Conservation (phyloP, 2,329 filamentous ascomycete species). For the Clonostachys rhizophaga region DNA sequence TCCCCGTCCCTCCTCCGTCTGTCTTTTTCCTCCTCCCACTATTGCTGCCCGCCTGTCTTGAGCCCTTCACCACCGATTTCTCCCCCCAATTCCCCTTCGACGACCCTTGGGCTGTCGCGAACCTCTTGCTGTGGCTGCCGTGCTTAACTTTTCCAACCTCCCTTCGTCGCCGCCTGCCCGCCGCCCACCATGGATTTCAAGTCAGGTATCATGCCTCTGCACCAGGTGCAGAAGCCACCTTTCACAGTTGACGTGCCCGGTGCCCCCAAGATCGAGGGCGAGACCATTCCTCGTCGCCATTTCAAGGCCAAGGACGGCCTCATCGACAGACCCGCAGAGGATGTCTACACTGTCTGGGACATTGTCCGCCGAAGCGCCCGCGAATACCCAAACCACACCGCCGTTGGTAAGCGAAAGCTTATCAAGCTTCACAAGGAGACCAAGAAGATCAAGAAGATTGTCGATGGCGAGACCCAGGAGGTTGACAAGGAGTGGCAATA, state of each 20-base stretch:
- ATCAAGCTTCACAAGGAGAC: slow-evolving; percentile 76
- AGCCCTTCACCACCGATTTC: too few species aligned
- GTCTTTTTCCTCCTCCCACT: too few species aligned
- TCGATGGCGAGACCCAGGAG: slow-evolving; percentile 74
- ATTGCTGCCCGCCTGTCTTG: too few species aligned
- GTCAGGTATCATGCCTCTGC: slow-evolving; percentile 42
- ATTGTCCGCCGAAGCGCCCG: slow-evolving; percentile 66
- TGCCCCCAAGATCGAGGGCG: slow-evolving; percentile 65
- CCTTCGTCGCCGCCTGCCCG: background rate
- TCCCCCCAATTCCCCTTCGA: too few species aligned
- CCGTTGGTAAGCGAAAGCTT: slow-evolving; percentile 68
- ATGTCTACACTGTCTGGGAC: slow-evolving; percentile 74
- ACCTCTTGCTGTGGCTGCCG: too few species aligned
- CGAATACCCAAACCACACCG: slow-evolving; percentile 57
- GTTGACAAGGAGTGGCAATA: slow-evolving; percentile 90
- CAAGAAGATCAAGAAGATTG: slow-evolving; percentile 84
- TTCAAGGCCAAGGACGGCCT: slow-evolving; percentile 67
- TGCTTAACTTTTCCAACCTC: too few species aligned
- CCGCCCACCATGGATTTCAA: slow-evolving; percentile 20
- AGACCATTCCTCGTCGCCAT: slow-evolving; percentile 80
- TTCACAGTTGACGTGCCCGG: slow-evolving; percentile 71
- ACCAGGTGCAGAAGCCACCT: slow-evolving; percentile 63
- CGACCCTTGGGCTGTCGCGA: too few species aligned
- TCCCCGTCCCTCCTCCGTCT: too few species aligned
- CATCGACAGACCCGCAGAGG: slow-evolving; percentile 58